A percentile compares a stretch with the other conserved stretches of the same genome.
Conservation (phyloP, 495 filamentous ascomycete species). For the Aspergillus kassunensis region DNA sequence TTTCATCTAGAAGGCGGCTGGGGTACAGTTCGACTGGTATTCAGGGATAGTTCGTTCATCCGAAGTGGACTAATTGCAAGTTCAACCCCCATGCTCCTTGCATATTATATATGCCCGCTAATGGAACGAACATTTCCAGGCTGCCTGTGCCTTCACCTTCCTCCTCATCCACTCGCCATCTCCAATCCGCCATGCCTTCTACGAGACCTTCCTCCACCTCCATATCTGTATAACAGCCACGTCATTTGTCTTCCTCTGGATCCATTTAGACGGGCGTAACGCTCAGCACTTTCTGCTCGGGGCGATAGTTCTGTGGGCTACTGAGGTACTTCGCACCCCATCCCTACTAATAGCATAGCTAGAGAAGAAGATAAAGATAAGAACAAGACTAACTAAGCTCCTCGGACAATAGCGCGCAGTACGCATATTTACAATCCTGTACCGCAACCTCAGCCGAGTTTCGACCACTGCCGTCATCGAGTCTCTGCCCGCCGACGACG, state of each 20-base stretch:
- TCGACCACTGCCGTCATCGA: conserved; percentile 38
- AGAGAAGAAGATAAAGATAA: no score
- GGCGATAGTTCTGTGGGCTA: conserved; percentile 52
- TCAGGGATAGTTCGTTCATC: conserved; percentile 17
- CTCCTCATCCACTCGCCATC: conserved; percentile 62
- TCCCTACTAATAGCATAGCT: no score
- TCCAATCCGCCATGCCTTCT: conserved; percentile 66
- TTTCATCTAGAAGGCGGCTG: background rate
- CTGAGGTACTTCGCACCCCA: conserved; percentile 14
- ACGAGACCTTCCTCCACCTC: conserved; percentile 66
- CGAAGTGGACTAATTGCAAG: conserved; percentile 31
- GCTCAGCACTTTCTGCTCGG: conserved; percentile 47
- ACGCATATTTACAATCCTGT: no score
- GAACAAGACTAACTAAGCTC: no score
- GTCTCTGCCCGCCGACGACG: background rate
- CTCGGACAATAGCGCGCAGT: no score
- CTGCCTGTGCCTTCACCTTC: conserved; percentile 47
- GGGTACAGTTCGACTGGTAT: conserved; percentile 13
- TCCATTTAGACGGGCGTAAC: conserved; percentile 43
- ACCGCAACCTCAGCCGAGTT: no score
- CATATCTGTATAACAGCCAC: conserved; percentile 57
- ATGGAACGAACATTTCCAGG: conserved; percentile 18
- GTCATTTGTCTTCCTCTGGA: conserved; percentile 50
- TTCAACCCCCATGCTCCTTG: conserved; percentile 11
- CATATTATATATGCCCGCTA: no score